Evolutionary conservation across 2,329 filamentous ascomycete genomes (phyloP).

Genomic region (Sporothrix variecibatus): DNA sequence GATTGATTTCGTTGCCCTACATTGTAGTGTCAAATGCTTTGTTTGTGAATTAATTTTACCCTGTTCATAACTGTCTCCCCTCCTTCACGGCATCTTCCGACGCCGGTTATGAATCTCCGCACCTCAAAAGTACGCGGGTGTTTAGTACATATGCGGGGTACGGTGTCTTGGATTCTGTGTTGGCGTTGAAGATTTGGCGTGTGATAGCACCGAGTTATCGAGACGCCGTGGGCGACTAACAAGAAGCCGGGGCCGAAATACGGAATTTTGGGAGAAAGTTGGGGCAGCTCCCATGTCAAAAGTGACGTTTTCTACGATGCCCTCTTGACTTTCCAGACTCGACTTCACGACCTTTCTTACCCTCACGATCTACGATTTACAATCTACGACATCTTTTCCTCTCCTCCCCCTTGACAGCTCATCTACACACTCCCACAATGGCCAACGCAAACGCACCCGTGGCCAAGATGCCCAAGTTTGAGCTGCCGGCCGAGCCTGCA

Average conservation of each 20-base stretch:
- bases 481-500: background rate
- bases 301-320: background rate
- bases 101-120: background rate
- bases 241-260: background rate
- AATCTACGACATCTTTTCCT: background rate
- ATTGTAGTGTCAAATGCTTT: background rate
- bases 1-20: too few relatives aligned
- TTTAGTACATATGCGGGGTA: background rate
- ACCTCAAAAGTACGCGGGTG: background rate
- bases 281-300: background rate
- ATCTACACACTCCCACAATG: background rate
- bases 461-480: background rate
- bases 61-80: background rate
- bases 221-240: slow-evolving; percentile 9
- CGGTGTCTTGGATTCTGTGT: background rate
- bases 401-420: background rate
- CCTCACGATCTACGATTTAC: background rate
- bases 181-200: background rate
- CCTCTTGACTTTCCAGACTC: too few relatives aligned
- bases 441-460: background rate
- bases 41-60: background rate
- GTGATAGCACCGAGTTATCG: background rate
- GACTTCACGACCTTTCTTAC: background rate
- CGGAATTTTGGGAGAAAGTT: background rate
- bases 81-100: background rate